Base-by-base conservation (phyloP, 2,329 filamentous ascomycete species). In the Lizonia empirigonia region DNA sequence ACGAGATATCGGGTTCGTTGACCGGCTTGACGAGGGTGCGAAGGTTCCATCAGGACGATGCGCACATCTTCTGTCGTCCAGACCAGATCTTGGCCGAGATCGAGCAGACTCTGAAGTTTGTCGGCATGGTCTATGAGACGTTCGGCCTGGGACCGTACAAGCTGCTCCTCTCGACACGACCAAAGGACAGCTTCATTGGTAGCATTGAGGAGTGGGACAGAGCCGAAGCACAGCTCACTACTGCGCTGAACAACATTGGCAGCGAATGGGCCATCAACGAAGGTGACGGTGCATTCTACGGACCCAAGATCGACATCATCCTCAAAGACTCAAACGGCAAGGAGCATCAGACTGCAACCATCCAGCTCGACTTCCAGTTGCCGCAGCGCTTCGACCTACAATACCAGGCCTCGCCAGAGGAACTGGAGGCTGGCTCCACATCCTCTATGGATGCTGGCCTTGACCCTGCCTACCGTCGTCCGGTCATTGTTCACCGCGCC, bases 281-380 rank as follows among this genome's bases (percentile, higher is more conserved):
- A 63, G 90, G 90, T 9, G 91, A 95, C 53, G 91, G 91, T 12
- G 91, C 91, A 4, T 96, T 96, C 67, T 96, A 96, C 65, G 91
- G 91, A 0, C 91, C 91, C 24, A 96, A 96, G 76, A 96, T 96
- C 58, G 91, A 96, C 67, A 89, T 96, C 35, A 85, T 95, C 30
- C 74, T 96, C 36, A 84, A 82, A 54, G 91, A 95, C 67, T 86
- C 87, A 1, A 64, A 70, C 8, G 90, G 89, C 7, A 95, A 93
- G 68, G 89, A 91, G 64, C 91, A 95, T 68, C 91, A 96, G 69
- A 90, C 91, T 2, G 91, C 90, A 3, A 95, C 91, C 0, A 87
- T 96, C 41, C 91, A 96, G 76, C 82, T 96, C 22, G 91, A 96
- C 70, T 95, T 96, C 70, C 91, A 96, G 73, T 80, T 96, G 2